Evolutionary conservation across 257 asterid species (phyloP).

Genomic region (Ballota nigra): DNA sequence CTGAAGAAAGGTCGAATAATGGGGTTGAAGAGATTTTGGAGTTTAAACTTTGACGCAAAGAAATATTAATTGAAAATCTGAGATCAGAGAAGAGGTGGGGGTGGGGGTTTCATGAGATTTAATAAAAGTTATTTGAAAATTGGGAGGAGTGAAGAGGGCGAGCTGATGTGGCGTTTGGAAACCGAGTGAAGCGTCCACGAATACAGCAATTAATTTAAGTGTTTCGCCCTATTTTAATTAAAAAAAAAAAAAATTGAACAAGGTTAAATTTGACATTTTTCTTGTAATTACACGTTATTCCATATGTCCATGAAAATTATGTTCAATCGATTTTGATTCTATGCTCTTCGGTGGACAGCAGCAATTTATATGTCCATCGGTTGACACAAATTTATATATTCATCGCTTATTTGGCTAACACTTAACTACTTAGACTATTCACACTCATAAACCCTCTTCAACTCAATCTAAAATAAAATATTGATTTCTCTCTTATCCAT

Average conservation of each 20-base stretch:
- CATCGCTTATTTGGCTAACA: no score
- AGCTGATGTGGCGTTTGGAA: constrained; percentile 35
- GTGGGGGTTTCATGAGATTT: constrained; percentile 21
- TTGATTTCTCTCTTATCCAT: no score
- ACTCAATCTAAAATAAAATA: no score
- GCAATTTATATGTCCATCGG: no score
- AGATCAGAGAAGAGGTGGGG: not conserved
- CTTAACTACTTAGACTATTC: no score
- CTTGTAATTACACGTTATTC: not conserved
- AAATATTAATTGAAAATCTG: constrained; percentile 1
- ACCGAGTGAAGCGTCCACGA: constrained; percentile 22
- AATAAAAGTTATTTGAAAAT: constrained; percentile 1
- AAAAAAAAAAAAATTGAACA: no score
- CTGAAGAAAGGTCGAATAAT: not conserved
- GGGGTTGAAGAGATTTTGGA: constrained; percentile 15
- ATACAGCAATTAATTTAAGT: not conserved
- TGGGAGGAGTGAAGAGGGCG: no score
- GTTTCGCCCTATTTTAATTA: not conserved
- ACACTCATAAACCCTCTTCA: no score
- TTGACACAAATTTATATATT: no score
- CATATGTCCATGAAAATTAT: no score
- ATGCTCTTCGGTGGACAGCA: no score
- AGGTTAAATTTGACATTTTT: not conserved
- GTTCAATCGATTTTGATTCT: no score
- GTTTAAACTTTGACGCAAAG: constrained; percentile 25